phyloP scores from a whole-genome alignment of 805 yeast genomes.

The Huiozyma naganishii region DNA sequence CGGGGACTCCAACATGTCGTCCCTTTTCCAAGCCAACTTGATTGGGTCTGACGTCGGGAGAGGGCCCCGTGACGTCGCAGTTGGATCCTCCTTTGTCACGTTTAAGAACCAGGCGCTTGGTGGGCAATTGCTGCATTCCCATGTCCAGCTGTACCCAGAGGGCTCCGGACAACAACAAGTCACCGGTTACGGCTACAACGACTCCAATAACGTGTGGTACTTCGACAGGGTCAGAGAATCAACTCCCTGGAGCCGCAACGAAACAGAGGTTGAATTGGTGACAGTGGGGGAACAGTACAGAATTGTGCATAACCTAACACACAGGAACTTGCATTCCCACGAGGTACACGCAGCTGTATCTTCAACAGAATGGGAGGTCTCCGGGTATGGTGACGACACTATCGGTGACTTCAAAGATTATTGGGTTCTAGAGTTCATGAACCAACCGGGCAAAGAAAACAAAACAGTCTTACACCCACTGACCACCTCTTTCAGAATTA shows the following conservation, averaged over 20 bases:
- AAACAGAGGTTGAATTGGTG: constrained; percentile 30
- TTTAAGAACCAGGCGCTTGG: constrained; percentile 58
- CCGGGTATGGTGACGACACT: constrained; percentile 69
- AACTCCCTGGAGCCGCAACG: constrained; percentile 20
- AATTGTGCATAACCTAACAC: constrained; percentile 58
- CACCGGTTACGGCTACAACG: constrained; percentile 86
- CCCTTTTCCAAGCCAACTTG: constrained; percentile 72
- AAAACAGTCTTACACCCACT: constrained; percentile 53
- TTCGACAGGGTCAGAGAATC: constrained; percentile 48
- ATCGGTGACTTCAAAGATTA: constrained; percentile 76
- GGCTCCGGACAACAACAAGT: constrained; percentile 93
- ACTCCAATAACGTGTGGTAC: constrained; percentile 73
- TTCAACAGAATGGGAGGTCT: constrained; percentile 62
- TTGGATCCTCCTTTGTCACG: constrained; percentile 43
- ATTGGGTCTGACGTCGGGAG: constrained; percentile 50
- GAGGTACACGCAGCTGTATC: constrained; percentile 64
- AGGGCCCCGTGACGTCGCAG: constrained; percentile 63
- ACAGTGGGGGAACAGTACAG: constrained; percentile 60
- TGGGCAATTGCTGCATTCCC: constrained; percentile 80
- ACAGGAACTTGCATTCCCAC: constrained; percentile 77
- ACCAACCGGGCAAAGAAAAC: constrained; percentile 44
- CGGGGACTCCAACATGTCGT: constrained; percentile 74
- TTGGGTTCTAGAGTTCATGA: constrained; percentile 77
- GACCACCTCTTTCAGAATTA: constrained; percentile 61
- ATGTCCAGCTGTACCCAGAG: constrained; percentile 72